phyloP scores from a whole-genome alignment of 2,329 filamentous ascomycete genomes.

The Cladosporium oxysporum region DNA sequence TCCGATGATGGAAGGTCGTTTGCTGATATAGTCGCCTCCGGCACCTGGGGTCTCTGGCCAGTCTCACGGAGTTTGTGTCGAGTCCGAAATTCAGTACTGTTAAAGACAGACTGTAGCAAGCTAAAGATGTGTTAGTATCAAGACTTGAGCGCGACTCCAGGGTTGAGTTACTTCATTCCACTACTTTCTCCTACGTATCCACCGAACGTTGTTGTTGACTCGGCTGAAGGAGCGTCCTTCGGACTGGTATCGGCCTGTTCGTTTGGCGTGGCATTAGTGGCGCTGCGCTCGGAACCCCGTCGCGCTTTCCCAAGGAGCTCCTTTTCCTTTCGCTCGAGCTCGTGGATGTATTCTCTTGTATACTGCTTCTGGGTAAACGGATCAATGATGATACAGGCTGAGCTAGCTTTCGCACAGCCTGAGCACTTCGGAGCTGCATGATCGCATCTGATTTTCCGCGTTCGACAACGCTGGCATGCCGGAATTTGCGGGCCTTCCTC shows the following conservation, averaged over 20 bases:
- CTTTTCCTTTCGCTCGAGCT: conserved; percentile 21
- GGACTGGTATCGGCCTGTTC: neutral
- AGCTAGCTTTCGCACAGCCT: conserved; percentile 20
- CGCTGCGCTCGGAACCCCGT: neutral
- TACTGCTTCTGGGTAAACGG: conserved; percentile 21
- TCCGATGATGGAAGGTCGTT: neutral
- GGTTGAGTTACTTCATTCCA: conserved; percentile 6
- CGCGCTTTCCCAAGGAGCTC: conserved; percentile 6
- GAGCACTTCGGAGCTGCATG: conserved; percentile 24
- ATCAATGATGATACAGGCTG: conserved; percentile 24
- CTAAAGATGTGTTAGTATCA: conserved; percentile 8
- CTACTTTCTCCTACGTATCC: conserved; percentile 19
- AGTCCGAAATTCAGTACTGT: conserved; percentile 13
- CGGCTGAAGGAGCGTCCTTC: neutral
- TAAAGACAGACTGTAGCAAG: conserved; percentile 20
- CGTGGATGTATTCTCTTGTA: conserved; percentile 25
- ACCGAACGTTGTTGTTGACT: conserved; percentile 16
- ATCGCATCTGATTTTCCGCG: conserved; percentile 20
- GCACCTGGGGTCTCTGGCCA: conserved; percentile 11
- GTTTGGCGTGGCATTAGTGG: neutral
- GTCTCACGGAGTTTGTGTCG: conserved; percentile 8
- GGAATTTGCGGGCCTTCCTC: conserved; percentile 17
- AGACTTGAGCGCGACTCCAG: neutral
- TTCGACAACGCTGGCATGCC: conserved; percentile 22
- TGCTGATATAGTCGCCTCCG: conserved; percentile 14